phyloP scores from a whole-genome alignment of 352 stramenopile genomes.

The Phytophthora europaea region DNA sequence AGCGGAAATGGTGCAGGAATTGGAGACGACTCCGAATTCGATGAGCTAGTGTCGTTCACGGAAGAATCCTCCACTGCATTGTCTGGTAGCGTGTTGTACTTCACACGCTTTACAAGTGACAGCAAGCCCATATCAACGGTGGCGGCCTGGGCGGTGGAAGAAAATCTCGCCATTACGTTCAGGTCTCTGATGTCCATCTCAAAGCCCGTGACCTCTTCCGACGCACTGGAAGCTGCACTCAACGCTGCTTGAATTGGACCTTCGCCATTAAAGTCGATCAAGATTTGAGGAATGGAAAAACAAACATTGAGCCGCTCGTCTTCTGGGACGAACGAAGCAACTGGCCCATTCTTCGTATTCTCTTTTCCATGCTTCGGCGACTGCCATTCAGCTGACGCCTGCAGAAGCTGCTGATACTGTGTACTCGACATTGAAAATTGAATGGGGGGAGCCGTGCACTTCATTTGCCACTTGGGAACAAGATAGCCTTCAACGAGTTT shows the following conservation, averaged over 20 bases:
- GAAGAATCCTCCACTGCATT: conserved; percentile 36
- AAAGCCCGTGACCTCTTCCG: conserved; percentile 53
- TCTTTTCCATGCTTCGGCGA: conserved; percentile 3
- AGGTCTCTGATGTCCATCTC: conserved; percentile 68
- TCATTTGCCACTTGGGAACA: conserved; percentile 65
- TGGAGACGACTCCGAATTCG: conserved; percentile 13
- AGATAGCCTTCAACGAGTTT: conserved; percentile 55
- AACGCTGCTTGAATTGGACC: conserved; percentile 28
- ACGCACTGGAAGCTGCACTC: conserved; percentile 14
- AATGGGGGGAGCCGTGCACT: conserved; percentile 75
- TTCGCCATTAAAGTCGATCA: conserved; percentile 72
- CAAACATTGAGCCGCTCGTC: conserved; percentile 72
- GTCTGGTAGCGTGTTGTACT: conserved; percentile 17
- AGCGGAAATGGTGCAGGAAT: conserved; percentile 20
- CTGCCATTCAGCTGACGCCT: conserved; percentile 70
- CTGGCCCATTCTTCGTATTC: not conserved
- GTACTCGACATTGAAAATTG: conserved; percentile 75
- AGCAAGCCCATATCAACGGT: conserved; percentile 56
- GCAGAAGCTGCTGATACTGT: conserved; percentile 76
- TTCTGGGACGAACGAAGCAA: conserved; percentile 58
- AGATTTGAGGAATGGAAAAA: conserved; percentile 74
- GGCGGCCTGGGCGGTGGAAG: conserved; percentile 60
- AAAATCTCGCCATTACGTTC: conserved; percentile 75
- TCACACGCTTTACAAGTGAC: conserved; percentile 56
- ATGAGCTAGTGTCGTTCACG: conserved; percentile 43